Evolutionary conservation across 768 basidiomycete species (phyloP), one percentile per base, ranked within the genome.

Genomic region (Tylopilus subfusipes): DNA sequence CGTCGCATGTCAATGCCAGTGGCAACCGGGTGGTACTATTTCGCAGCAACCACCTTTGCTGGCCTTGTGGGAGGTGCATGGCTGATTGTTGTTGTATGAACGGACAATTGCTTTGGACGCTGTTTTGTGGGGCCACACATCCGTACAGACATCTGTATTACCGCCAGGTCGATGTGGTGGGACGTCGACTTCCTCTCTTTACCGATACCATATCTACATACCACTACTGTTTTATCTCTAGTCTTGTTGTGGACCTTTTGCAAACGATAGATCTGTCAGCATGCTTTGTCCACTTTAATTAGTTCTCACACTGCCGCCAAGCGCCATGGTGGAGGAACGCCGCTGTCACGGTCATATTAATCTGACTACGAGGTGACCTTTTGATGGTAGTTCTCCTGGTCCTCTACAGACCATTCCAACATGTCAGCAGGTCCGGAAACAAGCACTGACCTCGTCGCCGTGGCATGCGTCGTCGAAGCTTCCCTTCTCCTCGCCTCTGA

Each of bases 401-500:
- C 34, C n/a, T 45, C 44, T 24, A 34, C 42, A 14, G 22, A 22
- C 56, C 29, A 39, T 12, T 42, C 42, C 52, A 54, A 0, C 53
- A 68, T 69, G 67, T 65, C 68, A 21, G 22, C 53, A 2, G 39
- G 29, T 24, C 48, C 48, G 21, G 70, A 69, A n/a, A 5, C 39
- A 38, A 40, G 33, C 18, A 33, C 33, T 24, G 73, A 75, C 56
- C 57, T 75, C 42, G 60, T 74, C 46, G 82, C 83, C 18, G 68
- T 88, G 29, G 81, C 78, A 0, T 76, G 82, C 52, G 78, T 88
- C 50, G 73, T 83, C 54, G 86, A 88, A 48, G 78, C 83, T 2
- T 86, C 87, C 6, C 67, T 81, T 2, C 60, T 75, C 4, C 72
- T 89, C 4, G 77, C 76, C 9, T 59, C 71, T 3, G 79, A 84